Conservation (phyloP, 73 alveolate species). For the Paramecium pentaurelia region DNA sequence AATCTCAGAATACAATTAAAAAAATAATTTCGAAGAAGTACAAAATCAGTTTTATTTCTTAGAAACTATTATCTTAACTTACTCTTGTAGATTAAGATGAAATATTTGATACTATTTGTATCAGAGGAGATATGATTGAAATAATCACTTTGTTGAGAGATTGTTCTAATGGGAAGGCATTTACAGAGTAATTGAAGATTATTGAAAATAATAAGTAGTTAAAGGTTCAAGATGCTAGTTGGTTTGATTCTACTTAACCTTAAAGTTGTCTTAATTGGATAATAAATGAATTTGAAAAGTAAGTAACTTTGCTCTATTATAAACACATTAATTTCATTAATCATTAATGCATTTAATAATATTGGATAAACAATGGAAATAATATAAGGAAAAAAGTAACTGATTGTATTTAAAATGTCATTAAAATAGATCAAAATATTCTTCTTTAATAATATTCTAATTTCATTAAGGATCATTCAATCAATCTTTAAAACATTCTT, state of each 20-base stretch:
- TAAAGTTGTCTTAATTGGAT: neutral
- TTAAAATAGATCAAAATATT: neutral
- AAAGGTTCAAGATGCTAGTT: constrained; percentile 11
- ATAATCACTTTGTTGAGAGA: neutral
- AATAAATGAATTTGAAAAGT: constrained; percentile 11
- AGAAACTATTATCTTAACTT: neutral
- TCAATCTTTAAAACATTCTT: neutral
- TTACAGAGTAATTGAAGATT: neutral
- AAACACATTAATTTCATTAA: neutral
- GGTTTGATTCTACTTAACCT: constrained; percentile 2
- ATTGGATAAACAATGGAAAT: neutral
- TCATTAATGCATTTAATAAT: neutral
- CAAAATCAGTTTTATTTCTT: neutral
- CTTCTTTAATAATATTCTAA: neutral
- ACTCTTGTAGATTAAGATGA: constrained; percentile 16
- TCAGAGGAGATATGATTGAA: neutral
- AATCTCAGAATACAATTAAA: neutral
- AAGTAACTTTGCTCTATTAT: neutral
- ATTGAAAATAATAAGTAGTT: neutral
- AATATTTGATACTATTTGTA: neutral
- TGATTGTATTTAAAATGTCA: neutral
- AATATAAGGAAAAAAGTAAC: neutral
- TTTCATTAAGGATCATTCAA: neutral
- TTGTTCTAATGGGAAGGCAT: constrained; percentile 26
- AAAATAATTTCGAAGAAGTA: neutral